A percentile compares a stretch with the other conserved stretches of the same genome.
These are phyloP conservation scores for Pythium coloratum DNA, from an alignment of 352 stramenopile species.

Conservation along the genomic window DNA sequence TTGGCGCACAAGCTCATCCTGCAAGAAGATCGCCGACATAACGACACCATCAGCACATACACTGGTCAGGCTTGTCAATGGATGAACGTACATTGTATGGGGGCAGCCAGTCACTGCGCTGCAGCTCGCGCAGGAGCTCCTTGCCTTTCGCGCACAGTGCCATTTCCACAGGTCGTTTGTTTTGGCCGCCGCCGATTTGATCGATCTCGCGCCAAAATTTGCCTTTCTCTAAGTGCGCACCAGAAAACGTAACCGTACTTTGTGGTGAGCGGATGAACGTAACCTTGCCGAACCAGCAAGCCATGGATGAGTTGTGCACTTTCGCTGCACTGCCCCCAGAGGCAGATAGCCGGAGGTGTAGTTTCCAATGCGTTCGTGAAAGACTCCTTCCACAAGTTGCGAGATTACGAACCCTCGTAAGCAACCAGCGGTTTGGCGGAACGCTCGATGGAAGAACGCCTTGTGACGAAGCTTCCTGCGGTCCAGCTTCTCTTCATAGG, in stretches of 20 bases:
- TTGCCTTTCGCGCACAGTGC: slow-evolving; percentile 74
- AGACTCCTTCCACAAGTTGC: not conserved
- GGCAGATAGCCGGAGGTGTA: not conserved
- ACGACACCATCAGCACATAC: not conserved
- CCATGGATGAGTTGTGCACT: slow-evolving; percentile 1
- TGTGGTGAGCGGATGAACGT: not conserved
- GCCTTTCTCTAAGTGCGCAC: slow-evolving; percentile 4
- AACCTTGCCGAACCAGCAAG: not conserved
- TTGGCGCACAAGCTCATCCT: slow-evolving; percentile 84
- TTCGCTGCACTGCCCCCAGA: not conserved
- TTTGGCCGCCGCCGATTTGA: not conserved
- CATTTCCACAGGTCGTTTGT: slow-evolving; percentile 29
- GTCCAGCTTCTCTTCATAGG: not conserved
- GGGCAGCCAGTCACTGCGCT: slow-evolving; percentile 91
- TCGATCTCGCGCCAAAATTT: slow-evolving; percentile 27
- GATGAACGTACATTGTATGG: slow-evolving; percentile 82
- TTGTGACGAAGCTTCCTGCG: not conserved
- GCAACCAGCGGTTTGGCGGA: not conserved
- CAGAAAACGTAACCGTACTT: not conserved
- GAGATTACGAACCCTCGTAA: not conserved
- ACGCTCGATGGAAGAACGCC: slow-evolving; percentile 1
- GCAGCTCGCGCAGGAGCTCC: slow-evolving; percentile 88
- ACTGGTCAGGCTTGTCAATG: not conserved
- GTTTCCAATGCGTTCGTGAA: not conserved
- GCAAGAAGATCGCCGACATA: not conserved